phyloP scores from a whole-genome alignment of 2,329 filamentous ascomycete species.

The Trichothecium roseum region DNA sequence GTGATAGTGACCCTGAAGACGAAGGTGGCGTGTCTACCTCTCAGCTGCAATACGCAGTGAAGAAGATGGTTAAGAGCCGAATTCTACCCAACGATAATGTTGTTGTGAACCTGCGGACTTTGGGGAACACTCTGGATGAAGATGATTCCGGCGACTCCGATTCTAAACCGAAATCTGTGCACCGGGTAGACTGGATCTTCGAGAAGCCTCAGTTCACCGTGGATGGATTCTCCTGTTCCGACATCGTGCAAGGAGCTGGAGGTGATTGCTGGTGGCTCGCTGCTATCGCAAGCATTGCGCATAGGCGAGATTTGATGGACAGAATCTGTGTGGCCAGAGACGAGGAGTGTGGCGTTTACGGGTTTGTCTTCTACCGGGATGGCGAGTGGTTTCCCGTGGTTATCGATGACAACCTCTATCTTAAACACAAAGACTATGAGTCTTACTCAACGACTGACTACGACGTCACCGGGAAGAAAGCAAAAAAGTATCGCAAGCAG shows the following conservation, averaged over 20 bases:
- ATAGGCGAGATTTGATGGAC: slow-evolving; percentile 53
- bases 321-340: slow-evolving; percentile 57
- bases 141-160: slow-evolving; percentile 3
- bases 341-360: slow-evolving; percentile 60
- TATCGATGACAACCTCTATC: slow-evolving; percentile 55
- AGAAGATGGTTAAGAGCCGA: slow-evolving; percentile 7
- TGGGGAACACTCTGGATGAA: slow-evolving; percentile 7
- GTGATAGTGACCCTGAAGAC: slow-evolving; percentile 7
- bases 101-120: slow-evolving; percentile 7
- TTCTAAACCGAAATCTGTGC: slow-evolving; percentile 23
- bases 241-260: slow-evolving; percentile 33
- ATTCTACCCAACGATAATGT: slow-evolving; percentile 8
- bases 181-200: slow-evolving; percentile 33
- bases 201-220: slow-evolving; percentile 28
- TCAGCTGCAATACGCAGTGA: slow-evolving; percentile 8
- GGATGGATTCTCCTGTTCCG: slow-evolving; percentile 27
- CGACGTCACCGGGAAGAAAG: slow-evolving; percentile 35
- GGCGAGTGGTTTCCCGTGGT: slow-evolving; percentile 64
- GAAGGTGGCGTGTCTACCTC: slow-evolving; percentile 2
- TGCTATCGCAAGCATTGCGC: slow-evolving; percentile 56
- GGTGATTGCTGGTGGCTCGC: slow-evolving; percentile 70
- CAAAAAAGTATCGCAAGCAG: slow-evolving; percentile 48
- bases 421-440: slow-evolving; percentile 28
- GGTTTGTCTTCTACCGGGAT: slow-evolving; percentile 62
- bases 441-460: slow-evolving; percentile 17